phyloP scores from a whole-genome alignment of 306 rosid species.

The Rosa multiflora region DNA sequence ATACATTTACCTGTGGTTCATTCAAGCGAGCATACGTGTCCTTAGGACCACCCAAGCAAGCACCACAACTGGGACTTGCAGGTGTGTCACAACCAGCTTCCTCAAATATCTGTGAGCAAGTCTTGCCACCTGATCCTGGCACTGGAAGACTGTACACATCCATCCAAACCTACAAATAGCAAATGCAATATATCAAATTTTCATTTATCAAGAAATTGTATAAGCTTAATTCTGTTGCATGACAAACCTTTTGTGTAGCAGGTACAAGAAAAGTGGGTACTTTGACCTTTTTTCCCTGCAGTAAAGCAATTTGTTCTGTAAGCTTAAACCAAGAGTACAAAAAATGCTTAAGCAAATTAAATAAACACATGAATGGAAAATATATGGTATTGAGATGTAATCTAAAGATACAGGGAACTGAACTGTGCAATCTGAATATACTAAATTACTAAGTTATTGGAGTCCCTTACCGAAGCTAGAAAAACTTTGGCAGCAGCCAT shows the following conservation, averaged over 20 bases:
- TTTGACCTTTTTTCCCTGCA: slow-evolving; percentile 88
- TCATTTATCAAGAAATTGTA: slow-evolving; percentile 7
- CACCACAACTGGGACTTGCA: slow-evolving; percentile 93
- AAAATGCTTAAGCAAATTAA: background rate
- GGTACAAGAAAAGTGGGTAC: slow-evolving; percentile 98
- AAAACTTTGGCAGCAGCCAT: slow-evolving; percentile 84
- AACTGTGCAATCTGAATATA: background rate
- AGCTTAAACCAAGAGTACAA: background rate
- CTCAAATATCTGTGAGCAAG: slow-evolving; percentile 97
- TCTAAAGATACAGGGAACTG: background rate
- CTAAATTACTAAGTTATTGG: background rate
- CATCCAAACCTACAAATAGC: slow-evolving; percentile 78
- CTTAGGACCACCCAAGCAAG: slow-evolving; percentile 97
- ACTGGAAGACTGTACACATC: slow-evolving; percentile 73
- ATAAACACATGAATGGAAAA: background rate
- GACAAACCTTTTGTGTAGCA: slow-evolving; percentile 90
- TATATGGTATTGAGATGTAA: background rate
- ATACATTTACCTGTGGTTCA: slow-evolving; percentile 66
- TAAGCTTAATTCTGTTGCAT: slow-evolving; percentile 4
- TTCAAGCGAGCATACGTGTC: slow-evolving; percentile 93
- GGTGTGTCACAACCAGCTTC: slow-evolving; percentile 99
- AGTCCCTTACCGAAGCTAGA: slow-evolving; percentile 64
- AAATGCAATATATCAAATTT: background rate
- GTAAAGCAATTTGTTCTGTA: slow-evolving; percentile 16
- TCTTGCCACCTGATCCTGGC: slow-evolving; percentile 94